A percentile compares a stretch with the other conserved stretches of the same genome.
Conservation (phyloP, 352 stramenopile species). For the Globisporangium middletonii region DNA sequence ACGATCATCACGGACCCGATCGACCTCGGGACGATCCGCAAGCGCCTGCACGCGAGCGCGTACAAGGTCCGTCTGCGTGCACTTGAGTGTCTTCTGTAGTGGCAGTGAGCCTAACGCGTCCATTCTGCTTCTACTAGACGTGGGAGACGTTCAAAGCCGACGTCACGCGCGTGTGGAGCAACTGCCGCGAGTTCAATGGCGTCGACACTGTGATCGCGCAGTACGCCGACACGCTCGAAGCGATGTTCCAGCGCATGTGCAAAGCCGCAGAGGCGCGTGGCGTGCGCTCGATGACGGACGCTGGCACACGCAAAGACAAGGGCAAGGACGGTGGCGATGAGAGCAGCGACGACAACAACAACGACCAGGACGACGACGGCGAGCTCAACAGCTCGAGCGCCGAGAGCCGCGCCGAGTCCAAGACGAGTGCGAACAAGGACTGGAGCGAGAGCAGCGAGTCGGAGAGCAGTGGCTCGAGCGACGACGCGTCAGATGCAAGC, state of each 20-base stretch:
- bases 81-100: background rate
- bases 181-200: conserved; percentile 80
- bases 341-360: conserved; percentile 19
- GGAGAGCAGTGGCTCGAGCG: conserved; percentile 54
- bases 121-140: conserved; percentile 23
- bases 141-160: conserved; percentile 80
- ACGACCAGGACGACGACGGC: conserved; percentile 33
- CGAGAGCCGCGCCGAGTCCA: conserved; percentile 36
- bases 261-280: conserved; percentile 53
- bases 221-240: conserved; percentile 64
- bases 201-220: conserved; percentile 69
- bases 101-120: background rate
- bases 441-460: conserved; percentile 61
- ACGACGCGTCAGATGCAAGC: conserved; percentile 36
- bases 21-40: conserved; percentile 79
- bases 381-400: conserved; percentile 29
- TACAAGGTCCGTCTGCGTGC: conserved; percentile 44
- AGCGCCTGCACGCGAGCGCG: conserved; percentile 41
- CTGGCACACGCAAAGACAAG: conserved; percentile 13
- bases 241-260: conserved; percentile 59
- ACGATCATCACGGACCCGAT: conserved; percentile 79
- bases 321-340: background rate
- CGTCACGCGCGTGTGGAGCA: conserved; percentile 75
- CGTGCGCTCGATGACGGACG: conserved; percentile 31
- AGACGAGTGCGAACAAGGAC: conserved; percentile 47